phyloP scores from a whole-genome alignment of 83 land plant species.

The Picea engelmannii region DNA sequence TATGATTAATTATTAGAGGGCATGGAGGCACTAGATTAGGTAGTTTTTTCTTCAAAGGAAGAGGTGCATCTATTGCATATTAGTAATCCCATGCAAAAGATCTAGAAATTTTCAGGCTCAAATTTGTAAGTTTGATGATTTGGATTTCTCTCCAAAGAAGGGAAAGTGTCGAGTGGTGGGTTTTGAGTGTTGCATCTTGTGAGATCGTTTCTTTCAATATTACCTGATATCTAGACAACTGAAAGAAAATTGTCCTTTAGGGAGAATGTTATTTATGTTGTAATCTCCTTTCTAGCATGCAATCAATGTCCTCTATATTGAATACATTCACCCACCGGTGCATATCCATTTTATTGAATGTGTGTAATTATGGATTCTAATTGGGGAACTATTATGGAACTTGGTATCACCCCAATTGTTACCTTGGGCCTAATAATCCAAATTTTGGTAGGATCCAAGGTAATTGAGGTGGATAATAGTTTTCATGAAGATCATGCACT shows the following conservation, averaged over 20 bases:
- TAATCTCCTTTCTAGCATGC: constrained; percentile 57
- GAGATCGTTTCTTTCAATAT: constrained; percentile 47
- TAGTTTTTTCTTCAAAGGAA: no score
- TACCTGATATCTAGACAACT: constrained; percentile 50
- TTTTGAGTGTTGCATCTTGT: constrained; percentile 61
- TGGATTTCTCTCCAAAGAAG: not conserved
- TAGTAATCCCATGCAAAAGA: no score
- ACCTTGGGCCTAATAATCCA: constrained; percentile 41
- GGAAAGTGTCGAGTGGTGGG: constrained; percentile 30
- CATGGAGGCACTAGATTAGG: no score
- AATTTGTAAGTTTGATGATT: not conserved
- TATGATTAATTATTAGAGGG: no score
- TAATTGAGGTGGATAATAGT: no score
- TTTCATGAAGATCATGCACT: no score
- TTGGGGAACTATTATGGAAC: constrained; percentile 55
- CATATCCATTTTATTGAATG: constrained; percentile 63
- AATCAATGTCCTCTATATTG: constrained; percentile 61
- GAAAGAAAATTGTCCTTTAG: constrained; percentile 32
- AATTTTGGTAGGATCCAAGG: no score
- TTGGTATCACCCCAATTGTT: constrained; percentile 46
- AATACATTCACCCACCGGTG: constrained; percentile 54
- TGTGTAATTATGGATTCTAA: constrained; percentile 54
- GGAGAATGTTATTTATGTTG: constrained; percentile 54
- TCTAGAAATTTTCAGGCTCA: no score
- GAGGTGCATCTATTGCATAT: no score